Base-by-base conservation (phyloP, 495 filamentous ascomycete species). In the Astrothelium subdiscretum region DNA sequence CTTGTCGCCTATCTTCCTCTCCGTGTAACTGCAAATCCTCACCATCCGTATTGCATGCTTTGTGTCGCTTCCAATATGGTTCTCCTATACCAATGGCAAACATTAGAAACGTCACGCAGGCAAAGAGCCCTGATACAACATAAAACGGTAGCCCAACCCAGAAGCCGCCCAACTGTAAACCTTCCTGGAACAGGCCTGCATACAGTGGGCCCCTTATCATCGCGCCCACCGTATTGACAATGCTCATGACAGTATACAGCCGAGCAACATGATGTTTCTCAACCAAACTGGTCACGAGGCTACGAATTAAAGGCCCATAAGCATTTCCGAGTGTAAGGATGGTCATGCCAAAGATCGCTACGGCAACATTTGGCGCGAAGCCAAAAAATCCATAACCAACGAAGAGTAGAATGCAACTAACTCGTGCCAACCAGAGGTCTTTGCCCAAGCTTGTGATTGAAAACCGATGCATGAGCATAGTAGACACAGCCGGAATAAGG, bases 221-320 rank as follows among this genome's bases (percentile, higher is more conserved):
- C n/a, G 74, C 75, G 15, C 82, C 81, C 26, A 81, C 58, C 0
- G 79, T 79, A 64, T 86, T 82, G 15, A 82, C 63, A 12, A 85
- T 77, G 63, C 78, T 80, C 58, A 86, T 78, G 35, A 84, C 72
- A 0, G 79, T 81, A 61, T 81, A 85, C 15, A 85, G 68, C 2
- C 82, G 74, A 10, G 83, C 82, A 0, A 81, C 81, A 59, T 84
- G 77, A 18, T 81, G 73, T 0, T 77, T 72, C 24, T 80, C 68
- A 13, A 85, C 80, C 13, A 83, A 71, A 0, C 76, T 76, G 1
- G 81, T 82, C 20, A 81, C 68, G 29, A 84, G 71, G 0, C 82
- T 78, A 3, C 83, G 78, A 15, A 66, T 13, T 1, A 67, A 22
- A 2, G 62, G 31, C 24, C 27, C 20, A n/a, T 57, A 24, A 18